A percentile compares a stretch with the other conserved stretches of the same genome.
phyloP scores from a whole-genome alignment of 2,329 filamentous ascomycete genomes.

The Drechslerella coelobrocha region DNA sequence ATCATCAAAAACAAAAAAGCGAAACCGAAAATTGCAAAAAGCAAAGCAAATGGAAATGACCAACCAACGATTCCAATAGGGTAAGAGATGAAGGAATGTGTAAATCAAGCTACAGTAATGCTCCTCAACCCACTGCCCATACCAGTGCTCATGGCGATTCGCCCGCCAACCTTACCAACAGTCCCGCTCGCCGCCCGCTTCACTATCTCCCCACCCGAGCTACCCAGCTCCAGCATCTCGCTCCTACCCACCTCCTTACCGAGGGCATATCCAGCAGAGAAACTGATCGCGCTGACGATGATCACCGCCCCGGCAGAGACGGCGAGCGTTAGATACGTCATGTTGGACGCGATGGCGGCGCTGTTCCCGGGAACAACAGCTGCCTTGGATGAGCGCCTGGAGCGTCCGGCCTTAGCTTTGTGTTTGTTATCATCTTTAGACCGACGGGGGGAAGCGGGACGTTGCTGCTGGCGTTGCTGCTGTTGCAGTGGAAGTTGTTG shows the following conservation, averaged over 20 bases:
- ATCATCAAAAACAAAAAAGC: constrained; percentile 3
- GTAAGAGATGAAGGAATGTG: neutral
- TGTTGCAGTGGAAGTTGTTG: constrained; percentile 18
- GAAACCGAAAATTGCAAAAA: neutral
- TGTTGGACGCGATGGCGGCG: constrained; percentile 26
- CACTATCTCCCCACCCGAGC: constrained; percentile 58
- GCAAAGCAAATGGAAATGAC: constrained; percentile 7
- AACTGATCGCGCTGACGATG: constrained; percentile 72
- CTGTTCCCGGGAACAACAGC: constrained; percentile 1
- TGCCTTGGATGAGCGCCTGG: constrained; percentile 31
- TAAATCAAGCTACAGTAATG: constrained; percentile 31
- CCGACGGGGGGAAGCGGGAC: constrained; percentile 27
- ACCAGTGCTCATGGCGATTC: constrained; percentile 46
- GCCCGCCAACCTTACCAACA: constrained; percentile 42
- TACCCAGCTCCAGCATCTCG: constrained; percentile 62
- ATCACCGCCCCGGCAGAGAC: constrained; percentile 72
- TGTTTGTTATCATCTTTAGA: constrained; percentile 30
- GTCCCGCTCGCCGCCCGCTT: constrained; percentile 48
- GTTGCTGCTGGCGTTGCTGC: constrained; percentile 18
- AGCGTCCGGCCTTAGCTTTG: constrained; percentile 16
- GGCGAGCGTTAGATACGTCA: constrained; percentile 57
- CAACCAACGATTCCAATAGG: constrained; percentile 1
- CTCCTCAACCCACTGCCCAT: constrained; percentile 42
- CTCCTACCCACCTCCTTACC: constrained; percentile 69
- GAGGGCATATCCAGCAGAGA: constrained; percentile 73